Percentiles rank a stretch among this genome's conserved stretches.
These are phyloP conservation scores for Aspergillus niger DNA, from an alignment of 2,329 filamentous ascomycete species.

Conservation along the genomic window DNA sequence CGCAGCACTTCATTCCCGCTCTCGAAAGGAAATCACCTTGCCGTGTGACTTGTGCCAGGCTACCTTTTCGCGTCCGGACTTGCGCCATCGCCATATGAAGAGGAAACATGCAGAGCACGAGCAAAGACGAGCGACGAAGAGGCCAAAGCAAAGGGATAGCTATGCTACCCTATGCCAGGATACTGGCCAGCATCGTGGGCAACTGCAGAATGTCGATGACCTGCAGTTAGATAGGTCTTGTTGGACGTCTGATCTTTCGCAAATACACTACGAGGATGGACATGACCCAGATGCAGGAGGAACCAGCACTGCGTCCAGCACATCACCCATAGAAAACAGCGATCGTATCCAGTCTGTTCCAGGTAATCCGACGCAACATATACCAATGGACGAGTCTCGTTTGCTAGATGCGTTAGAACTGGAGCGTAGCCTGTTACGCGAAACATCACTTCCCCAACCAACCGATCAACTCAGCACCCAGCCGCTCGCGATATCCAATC, in stretches of 20 bases:
- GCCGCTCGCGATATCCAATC: not conserved
- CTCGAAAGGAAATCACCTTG: slow-evolving; percentile 31
- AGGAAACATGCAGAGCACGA: slow-evolving; percentile 41
- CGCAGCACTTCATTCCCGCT: slow-evolving; percentile 41
- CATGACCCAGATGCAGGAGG: no score
- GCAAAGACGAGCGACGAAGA: slow-evolving; percentile 13
- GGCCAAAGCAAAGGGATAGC: not conserved
- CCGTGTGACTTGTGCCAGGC: slow-evolving; percentile 42
- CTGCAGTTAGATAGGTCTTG: not conserved
- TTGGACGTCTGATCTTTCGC: no score
- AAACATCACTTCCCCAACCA: slow-evolving; percentile 17
- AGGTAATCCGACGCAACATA: not conserved
- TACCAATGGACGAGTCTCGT: not conserved
- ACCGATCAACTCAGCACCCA: slow-evolving; percentile 11
- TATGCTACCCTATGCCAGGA: no score
- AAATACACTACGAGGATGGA: no score
- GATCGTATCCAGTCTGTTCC: not conserved
- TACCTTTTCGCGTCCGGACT: slow-evolving; percentile 46
- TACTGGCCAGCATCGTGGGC: no score
- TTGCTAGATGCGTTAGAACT: slow-evolving; percentile 16
- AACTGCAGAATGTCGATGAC: no score
- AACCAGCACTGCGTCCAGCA: no score
- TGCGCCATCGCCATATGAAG: slow-evolving; percentile 46
- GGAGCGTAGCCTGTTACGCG: slow-evolving; percentile 19
- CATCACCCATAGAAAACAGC: slow-evolving; percentile 10